Conservation (phyloP, 2,329 filamentous ascomycete species). For the Xylaria sp. region DNA sequence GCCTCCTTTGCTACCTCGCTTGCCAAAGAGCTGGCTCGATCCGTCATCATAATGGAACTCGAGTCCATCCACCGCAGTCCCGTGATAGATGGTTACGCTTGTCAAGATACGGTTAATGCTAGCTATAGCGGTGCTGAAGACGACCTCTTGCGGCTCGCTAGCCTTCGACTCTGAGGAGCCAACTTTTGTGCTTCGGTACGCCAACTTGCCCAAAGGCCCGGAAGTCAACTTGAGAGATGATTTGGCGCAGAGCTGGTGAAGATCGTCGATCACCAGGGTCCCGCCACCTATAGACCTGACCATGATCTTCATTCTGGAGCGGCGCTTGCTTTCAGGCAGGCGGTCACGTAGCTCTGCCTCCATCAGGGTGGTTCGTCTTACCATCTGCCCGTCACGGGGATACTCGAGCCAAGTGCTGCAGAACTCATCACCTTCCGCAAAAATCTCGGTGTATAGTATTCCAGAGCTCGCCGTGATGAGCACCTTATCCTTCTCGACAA, state of each 20-base stretch:
- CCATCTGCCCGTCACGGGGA: conserved; percentile 69
- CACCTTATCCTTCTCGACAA: conserved; percentile 80
- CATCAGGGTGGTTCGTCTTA: conserved; percentile 77
- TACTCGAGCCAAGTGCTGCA: conserved; percentile 88
- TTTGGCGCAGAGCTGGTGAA: conserved; percentile 77
- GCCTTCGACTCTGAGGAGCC: conserved; percentile 79
- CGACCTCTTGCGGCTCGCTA: conserved; percentile 75
- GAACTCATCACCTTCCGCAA: conserved; percentile 79
- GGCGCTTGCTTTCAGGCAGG: conserved; percentile 78
- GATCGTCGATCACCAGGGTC: conserved; percentile 80
- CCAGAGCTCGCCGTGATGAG: conserved; percentile 83
- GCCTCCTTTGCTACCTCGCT: conserved; percentile 71
- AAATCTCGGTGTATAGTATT: conserved; percentile 87
- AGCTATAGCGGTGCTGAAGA: conserved; percentile 74
- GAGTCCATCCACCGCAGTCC: conserved; percentile 80
- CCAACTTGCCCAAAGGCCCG: conserved; percentile 71
- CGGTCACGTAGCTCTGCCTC: conserved; percentile 79
- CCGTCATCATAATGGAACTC: conserved; percentile 94
- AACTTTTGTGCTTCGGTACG: conserved; percentile 79
- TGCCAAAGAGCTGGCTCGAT: conserved; percentile 87
- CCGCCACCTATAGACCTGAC: conserved; percentile 82
- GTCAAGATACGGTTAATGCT: conserved; percentile 79
- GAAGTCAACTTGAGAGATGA: conserved; percentile 79
- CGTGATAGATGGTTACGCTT: conserved; percentile 80
- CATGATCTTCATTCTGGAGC: conserved; percentile 75